Conservation (phyloP, 2,329 filamentous ascomycete genomes). For the Triangularia setosa region DNA sequence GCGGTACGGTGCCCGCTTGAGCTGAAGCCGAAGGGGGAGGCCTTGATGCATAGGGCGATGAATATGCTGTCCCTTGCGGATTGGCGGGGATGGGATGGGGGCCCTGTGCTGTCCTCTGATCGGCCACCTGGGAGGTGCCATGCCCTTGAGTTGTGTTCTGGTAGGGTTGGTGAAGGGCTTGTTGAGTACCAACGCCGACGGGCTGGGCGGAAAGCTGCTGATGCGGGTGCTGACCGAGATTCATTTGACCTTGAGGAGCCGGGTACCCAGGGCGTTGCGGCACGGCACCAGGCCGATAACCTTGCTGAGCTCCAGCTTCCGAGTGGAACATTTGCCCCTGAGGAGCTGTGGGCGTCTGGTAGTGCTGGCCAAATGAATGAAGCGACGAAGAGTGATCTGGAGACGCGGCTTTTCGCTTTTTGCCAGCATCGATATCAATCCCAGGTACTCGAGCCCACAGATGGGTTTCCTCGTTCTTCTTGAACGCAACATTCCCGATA, state of each 20-base stretch:
- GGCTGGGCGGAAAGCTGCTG: constrained; percentile 21
- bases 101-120: constrained; percentile 24
- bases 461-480: constrained; percentile 53
- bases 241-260: constrained; percentile 13
- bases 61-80: constrained; percentile 29
- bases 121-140: constrained; percentile 25
- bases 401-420: constrained; percentile 55
- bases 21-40: constrained; percentile 23
- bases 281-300: constrained; percentile 20
- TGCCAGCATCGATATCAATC: constrained; percentile 56
- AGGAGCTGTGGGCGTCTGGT: constrained; percentile 20
- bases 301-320: constrained; percentile 17
- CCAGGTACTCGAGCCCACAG: constrained; percentile 56
- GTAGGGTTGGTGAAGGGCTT: constrained; percentile 21
- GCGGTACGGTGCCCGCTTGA: constrained; percentile 16
- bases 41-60: constrained; percentile 30
- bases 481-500: constrained; percentile 59
- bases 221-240: constrained; percentile 22
- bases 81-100: constrained; percentile 24
- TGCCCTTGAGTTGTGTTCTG: constrained; percentile 17
- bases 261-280: constrained; percentile 20
- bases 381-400: constrained; percentile 45
- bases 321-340: constrained; percentile 27
- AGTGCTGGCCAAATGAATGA: constrained; percentile 32
- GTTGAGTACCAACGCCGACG: constrained; percentile 19